Conservation (phyloP, 2,329 filamentous ascomycete genomes). For the Trichoderma sp. region DNA sequence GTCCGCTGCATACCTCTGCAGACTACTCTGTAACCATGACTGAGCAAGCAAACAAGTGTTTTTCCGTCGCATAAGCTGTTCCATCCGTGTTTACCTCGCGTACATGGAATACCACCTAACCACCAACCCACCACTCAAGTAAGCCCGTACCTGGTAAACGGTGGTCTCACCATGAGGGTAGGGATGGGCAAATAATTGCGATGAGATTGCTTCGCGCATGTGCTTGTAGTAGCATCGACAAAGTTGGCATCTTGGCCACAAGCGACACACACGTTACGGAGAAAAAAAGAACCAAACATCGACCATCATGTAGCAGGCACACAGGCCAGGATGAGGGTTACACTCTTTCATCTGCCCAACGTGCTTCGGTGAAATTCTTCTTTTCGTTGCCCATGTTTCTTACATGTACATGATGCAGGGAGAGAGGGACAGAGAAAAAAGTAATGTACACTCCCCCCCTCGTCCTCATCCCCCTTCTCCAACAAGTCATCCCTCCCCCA, state of each 20-base stretch:
- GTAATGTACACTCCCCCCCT: background rate
- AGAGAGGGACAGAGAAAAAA: background rate
- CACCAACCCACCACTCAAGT: background rate
- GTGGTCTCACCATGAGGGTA: background rate
- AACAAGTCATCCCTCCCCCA: background rate
- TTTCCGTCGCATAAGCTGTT: background rate
- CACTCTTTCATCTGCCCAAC: conserved; percentile 5
- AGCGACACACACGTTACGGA: conserved; percentile 13
- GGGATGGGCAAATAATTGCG: background rate
- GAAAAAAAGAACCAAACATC: background rate
- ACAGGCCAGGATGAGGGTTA: background rate
- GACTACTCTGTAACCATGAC: background rate
- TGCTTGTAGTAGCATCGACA: background rate
- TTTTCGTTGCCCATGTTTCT: background rate
- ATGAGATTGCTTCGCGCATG: background rate
- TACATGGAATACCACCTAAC: background rate
- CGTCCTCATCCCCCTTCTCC: background rate
- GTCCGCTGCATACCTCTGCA: background rate
- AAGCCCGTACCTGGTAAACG: background rate
- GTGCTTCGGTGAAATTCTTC: conserved; percentile 5
- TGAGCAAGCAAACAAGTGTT: background rate
- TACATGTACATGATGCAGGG: background rate
- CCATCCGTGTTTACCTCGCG: background rate
- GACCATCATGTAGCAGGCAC: background rate
- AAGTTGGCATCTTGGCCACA: background rate